Evolutionary conservation across 2,329 filamentous ascomycete species (phyloP), one percentile per base, ranked within the genome.

Genomic region (Stylonectria norvegica): DNA sequence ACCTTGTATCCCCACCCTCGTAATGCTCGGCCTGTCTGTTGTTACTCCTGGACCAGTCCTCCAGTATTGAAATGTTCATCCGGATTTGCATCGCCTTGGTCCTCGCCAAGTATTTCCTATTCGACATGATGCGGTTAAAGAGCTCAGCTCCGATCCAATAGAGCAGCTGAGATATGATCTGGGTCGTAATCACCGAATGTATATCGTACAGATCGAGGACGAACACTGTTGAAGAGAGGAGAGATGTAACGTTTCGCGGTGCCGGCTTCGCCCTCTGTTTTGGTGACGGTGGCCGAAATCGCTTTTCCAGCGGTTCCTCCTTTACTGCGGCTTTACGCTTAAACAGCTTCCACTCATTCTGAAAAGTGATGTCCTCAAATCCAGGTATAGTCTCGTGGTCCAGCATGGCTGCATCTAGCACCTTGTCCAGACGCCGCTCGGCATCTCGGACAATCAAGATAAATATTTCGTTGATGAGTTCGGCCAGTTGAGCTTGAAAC

Each of bases 1-100:
- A 82, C 14, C 78, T 85, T 65, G 88, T 90, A 38, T 91, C 90
- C 14, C 91, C 91, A 53, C 89, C 85, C 63, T 98, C 91, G 62
- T 89, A 97, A 65, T 97, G 91, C 60, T 97, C 93, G 2, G 93
- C 89, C 53, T 94, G 85, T 19, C 93, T 81, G 61, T 95, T 97
- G 66, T 98, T 98, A 12, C 80, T 77, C 20, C 91, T 79, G 2
- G 93, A 91, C 93, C 93, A 98, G 59, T 98, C 93, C 64, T 98
- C 93, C 15, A 98, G 71, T 6, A 83, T 85, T 1, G 93, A 97
- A 5, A 98, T 82, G 61, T 98, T 98, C 90, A 98, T 97, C 52
- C 93, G 87, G 55, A 98, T 97, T 63, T 98, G 93, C 93, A 98
- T 98, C 4, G 93, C 93, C 65, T 98, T 98, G 14, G 93, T 98